These are phyloP conservation scores for Phragmites australis DNA, from an alignment of 176 grass and related monocot species.

Conservation along the genomic window DNA sequence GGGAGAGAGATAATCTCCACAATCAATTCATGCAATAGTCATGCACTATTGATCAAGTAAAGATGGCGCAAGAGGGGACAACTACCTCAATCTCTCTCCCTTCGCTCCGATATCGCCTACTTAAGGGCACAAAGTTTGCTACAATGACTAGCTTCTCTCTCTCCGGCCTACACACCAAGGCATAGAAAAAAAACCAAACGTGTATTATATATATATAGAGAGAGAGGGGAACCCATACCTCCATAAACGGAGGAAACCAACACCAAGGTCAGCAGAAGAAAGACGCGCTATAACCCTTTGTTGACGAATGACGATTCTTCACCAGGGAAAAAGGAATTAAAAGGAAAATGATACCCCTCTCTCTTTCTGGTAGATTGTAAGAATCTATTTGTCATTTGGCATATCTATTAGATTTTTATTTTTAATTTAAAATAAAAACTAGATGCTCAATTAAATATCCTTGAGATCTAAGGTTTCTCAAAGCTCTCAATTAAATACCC, in stretches of 20 bases:
- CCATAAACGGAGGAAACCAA: constrained; percentile 2
- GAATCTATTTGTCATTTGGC: too few species aligned
- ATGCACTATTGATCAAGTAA: constrained; percentile 39
- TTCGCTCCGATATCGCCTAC: background rate
- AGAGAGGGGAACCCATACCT: constrained; percentile 15
- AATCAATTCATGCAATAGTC: constrained; percentile 57
- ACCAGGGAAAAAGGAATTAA: background rate
- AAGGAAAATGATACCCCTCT: background rate
- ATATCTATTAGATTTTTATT: too few species aligned
- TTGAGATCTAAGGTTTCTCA: too few species aligned
- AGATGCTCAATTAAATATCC: too few species aligned
- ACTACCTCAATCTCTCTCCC: constrained; percentile 12
- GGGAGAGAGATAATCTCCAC: constrained; percentile 20
- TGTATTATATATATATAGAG: constrained; percentile 4
- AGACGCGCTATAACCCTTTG: too few species aligned
- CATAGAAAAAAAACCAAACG: constrained; percentile 8
- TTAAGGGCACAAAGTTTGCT: constrained; percentile 3
- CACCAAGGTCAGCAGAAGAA: background rate
- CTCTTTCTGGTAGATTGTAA: background rate
- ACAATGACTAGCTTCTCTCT: background rate
- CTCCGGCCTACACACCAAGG: background rate
- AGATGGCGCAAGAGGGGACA: constrained; percentile 36
- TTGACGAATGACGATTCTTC: too few species aligned
- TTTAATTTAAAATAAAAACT: too few species aligned
- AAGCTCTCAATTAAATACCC: too few species aligned